phyloP scores from a whole-genome alignment of 257 asterid species.

The Penstemon eatonii region DNA sequence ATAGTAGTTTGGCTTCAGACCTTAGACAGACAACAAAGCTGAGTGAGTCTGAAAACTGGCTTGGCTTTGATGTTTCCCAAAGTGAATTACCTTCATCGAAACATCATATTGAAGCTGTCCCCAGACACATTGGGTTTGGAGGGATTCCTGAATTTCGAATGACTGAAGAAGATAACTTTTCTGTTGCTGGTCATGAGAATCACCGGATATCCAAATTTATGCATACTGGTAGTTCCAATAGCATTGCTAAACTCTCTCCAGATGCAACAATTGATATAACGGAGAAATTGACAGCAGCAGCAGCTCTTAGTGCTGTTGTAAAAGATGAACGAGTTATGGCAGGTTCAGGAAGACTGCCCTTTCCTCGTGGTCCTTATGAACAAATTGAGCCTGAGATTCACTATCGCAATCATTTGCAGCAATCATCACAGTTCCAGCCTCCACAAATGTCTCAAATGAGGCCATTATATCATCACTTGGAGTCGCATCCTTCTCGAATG shows the following conservation, averaged over 20 bases:
- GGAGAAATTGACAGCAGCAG: constrained; percentile 44
- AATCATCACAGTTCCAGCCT: constrained; percentile 56
- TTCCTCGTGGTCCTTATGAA: constrained; percentile 45
- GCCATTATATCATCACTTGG: constrained; percentile 54
- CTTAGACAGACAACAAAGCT: constrained; percentile 41
- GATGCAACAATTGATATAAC: constrained; percentile 44
- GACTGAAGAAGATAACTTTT: constrained; percentile 66
- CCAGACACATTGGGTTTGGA: constrained; percentile 45
- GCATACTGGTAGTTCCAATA: constrained; percentile 43
- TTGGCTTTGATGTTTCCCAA: constrained; percentile 43
- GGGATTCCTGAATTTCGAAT: constrained; percentile 48
- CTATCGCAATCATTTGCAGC: constrained; percentile 47
- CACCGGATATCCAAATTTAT: constrained; percentile 38
- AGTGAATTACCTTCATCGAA: constrained; percentile 29
- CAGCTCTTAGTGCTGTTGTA: constrained; percentile 43
- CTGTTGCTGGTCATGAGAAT: constrained; percentile 45
- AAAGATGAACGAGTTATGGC: constrained; percentile 42
- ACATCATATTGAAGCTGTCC: constrained; percentile 34
- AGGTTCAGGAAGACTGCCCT: constrained; percentile 48
- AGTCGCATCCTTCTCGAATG: constrained; percentile 53
- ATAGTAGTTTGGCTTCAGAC: constrained; percentile 37
- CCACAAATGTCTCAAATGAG: constrained; percentile 55
- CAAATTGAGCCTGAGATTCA: constrained; percentile 46
- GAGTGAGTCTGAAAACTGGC: constrained; percentile 54
- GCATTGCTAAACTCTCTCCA: constrained; percentile 35